phyloP scores from a whole-genome alignment of 495 filamentous ascomycete species.

The Pseudotulostoma volvatum region DNA sequence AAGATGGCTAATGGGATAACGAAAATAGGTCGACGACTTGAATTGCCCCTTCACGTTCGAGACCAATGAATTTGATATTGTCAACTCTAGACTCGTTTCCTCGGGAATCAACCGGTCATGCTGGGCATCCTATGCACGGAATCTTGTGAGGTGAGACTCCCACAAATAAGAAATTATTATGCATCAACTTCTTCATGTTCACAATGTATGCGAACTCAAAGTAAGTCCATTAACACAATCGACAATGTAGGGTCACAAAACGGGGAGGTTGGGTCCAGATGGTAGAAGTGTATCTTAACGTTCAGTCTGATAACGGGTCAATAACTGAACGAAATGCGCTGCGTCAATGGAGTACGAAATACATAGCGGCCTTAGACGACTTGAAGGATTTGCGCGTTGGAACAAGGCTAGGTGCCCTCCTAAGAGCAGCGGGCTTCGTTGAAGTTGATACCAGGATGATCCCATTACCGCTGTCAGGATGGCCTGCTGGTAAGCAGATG shows the following conservation, averaged over 20 bases:
- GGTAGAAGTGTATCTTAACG: conserved; percentile 73
- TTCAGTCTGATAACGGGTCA: conserved; percentile 80
- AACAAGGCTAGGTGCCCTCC: conserved; percentile 41
- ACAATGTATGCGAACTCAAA: no score
- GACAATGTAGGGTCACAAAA: conserved; percentile 43
- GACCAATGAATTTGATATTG: conserved; percentile 68
- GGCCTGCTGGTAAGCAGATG: conserved; percentile 46
- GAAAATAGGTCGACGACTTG: conserved; percentile 53
- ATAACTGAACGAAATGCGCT: conserved; percentile 56
- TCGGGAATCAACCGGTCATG: conserved; percentile 58
- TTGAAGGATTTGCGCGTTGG: conserved; percentile 57
- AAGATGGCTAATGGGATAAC: no score
- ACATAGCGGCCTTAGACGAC: conserved; percentile 47
- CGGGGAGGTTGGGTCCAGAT: conserved; percentile 82
- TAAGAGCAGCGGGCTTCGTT: conserved; percentile 52
- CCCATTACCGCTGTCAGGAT: conserved; percentile 54
- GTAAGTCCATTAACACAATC: no score
- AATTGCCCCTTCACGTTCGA: conserved; percentile 63
- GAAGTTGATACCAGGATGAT: conserved; percentile 59
- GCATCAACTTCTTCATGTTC: no score
- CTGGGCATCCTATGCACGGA: conserved; percentile 67
- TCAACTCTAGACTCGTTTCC: conserved; percentile 71
- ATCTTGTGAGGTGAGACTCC: conserved; percentile 45
- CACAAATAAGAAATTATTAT: no score
- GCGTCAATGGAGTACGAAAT: conserved; percentile 54